A percentile compares a stretch with the other conserved stretches of the same genome.
These are phyloP conservation scores for Helicostylum pulchrum DNA, from an alignment of 192 early-diverging fungal genomes.

Conservation along the genomic window DNA sequence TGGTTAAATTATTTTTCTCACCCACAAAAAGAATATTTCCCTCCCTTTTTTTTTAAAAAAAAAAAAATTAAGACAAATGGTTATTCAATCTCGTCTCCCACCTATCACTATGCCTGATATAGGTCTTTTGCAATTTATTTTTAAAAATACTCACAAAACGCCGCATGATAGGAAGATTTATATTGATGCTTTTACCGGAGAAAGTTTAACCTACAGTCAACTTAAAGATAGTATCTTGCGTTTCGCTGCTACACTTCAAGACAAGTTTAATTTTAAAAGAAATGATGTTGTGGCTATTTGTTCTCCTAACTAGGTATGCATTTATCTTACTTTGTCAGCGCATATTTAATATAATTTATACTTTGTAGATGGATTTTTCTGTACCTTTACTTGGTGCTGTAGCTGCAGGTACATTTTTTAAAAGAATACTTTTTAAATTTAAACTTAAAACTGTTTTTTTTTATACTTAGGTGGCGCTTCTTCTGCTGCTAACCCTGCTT, in stretches of 20 bases:
- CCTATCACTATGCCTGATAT: conserved; percentile 40
- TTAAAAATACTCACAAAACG: conserved; percentile 37
- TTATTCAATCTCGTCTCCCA: conserved; percentile 35
- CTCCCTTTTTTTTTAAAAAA: no score
- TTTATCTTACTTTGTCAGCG: no score
- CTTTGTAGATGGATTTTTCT: conserved; percentile 15
- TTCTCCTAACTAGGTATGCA: conserved; percentile 29
- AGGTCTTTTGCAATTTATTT: conserved; percentile 41
- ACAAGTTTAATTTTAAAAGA: conserved; percentile 21
- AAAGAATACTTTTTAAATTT: no score
- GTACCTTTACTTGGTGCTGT: conserved; percentile 35
- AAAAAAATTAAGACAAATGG: no score
- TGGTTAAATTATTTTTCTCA: no score
- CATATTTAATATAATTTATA: not conserved
- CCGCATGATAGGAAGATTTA: conserved; percentile 37
- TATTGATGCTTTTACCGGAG: conserved; percentile 37
- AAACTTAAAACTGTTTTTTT: no score
- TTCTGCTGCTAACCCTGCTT: conserved; percentile 77
- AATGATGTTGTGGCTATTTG: conserved; percentile 27
- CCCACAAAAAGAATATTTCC: no score
- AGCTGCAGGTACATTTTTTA: conserved; percentile 40
- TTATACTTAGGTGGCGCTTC: conserved; percentile 57
- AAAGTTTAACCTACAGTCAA: conserved; percentile 40
- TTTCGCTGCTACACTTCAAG: conserved; percentile 35
- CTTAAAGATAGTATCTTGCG: conserved; percentile 11